phyloP scores from a whole-genome alignment of 1,284 basidiomycete species.

The Tremellales sp. region DNA sequence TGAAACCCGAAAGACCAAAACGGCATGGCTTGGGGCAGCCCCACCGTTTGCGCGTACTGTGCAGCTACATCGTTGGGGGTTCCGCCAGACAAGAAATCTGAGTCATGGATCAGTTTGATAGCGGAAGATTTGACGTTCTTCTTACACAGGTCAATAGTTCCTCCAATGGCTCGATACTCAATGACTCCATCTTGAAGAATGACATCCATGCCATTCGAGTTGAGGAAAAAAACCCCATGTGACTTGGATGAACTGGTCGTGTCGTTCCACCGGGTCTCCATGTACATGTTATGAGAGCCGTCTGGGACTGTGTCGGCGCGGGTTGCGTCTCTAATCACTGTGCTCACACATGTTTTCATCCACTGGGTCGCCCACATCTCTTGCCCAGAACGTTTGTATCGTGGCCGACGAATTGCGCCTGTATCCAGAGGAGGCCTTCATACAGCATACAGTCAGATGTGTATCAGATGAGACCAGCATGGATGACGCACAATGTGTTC shows the following conservation, averaged over 20 bases:
- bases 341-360: constrained; percentile 34
- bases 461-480: neutral
- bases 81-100: constrained; percentile 64
- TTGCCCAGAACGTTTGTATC: constrained; percentile 30
- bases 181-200: constrained; percentile 23
- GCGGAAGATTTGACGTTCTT: too few relatives aligned
- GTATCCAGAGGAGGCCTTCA: too few relatives aligned
- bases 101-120: too few relatives aligned
- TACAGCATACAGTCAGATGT: neutral
- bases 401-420: constrained; percentile 13
- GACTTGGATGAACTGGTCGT: constrained; percentile 9
- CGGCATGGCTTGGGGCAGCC: constrained; percentile 31
- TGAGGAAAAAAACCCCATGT: constrained; percentile 29
- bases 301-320: too few relatives aligned
- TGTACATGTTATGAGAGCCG: constrained; percentile 30
- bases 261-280: too few relatives aligned
- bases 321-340: too few relatives aligned
- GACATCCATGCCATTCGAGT: constrained; percentile 37
- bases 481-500: constrained; percentile 62
- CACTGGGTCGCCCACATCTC: constrained; percentile 24
- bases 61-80: constrained; percentile 61
- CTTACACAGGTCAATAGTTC: constrained; percentile 33
- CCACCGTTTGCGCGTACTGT: constrained; percentile 56
- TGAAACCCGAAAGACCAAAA: constrained; percentile 45
- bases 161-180: constrained; percentile 29